Evolutionary conservation across 176 grass and related monocot genomes (phyloP).

Genomic region (Avena insularis): DNA sequence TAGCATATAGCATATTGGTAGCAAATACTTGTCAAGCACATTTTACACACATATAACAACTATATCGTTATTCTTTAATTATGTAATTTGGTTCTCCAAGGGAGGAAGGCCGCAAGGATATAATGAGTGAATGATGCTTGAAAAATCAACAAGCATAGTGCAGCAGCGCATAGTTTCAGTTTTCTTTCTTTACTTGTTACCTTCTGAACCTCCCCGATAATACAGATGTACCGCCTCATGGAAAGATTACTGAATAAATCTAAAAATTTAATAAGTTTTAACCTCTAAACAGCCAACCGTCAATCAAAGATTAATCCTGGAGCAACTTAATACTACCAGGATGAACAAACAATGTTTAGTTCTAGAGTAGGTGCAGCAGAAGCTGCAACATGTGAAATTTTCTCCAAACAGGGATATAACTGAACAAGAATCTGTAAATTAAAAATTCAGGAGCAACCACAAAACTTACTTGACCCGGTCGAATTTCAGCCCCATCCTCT

Average conservation of each 20-base stretch:
- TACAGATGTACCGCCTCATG: background rate
- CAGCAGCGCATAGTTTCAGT: background rate
- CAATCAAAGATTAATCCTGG: background rate
- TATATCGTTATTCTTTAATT: background rate
- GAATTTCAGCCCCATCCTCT: slow-evolving; percentile 89
- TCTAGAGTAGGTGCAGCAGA: background rate
- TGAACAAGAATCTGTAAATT: background rate
- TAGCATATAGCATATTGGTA: background rate
- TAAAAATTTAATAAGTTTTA: background rate
- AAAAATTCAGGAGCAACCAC: background rate
- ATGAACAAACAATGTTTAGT: background rate
- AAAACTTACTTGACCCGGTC: slow-evolving; percentile 80
- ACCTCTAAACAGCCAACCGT: background rate
- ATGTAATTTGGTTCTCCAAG: background rate
- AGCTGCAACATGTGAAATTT: background rate
- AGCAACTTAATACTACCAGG: background rate
- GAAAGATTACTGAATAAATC: background rate
- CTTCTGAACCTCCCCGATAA: background rate
- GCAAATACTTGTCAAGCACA: background rate
- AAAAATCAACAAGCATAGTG: background rate
- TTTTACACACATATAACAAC: background rate
- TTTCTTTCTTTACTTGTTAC: background rate
- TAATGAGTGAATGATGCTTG: background rate
- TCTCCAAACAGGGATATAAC: background rate
- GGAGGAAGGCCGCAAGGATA: background rate